phyloP scores from a whole-genome alignment of 345 rosid species.

The Fremontodendron californicum region DNA sequence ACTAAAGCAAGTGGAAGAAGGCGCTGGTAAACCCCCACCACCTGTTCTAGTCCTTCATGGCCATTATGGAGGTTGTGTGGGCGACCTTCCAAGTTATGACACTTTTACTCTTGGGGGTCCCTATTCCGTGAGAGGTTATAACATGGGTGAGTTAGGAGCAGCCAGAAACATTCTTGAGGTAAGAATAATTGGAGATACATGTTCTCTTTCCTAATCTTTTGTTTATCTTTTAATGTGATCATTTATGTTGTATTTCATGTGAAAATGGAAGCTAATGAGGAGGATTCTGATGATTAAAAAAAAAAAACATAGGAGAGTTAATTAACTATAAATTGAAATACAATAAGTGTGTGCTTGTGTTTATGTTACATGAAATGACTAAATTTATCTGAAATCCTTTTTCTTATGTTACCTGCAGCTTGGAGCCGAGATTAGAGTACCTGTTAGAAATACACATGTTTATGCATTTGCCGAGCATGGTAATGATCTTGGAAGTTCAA shows the following conservation, averaged over 20 bases:
- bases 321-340: background rate
- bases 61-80: too few species aligned
- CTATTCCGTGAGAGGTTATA: constrained; percentile 94
- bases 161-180: constrained; percentile 88
- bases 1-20: constrained; percentile 81
- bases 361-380: background rate
- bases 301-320: background rate
- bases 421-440: too few species aligned
- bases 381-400: background rate
- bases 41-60: too few species aligned
- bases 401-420: constrained; percentile 41
- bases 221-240: background rate
- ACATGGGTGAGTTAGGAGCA: constrained; percentile 97
- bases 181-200: constrained; percentile 10
- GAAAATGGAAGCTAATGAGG: background rate
- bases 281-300: background rate
- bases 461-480: too few species aligned
- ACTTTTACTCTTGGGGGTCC: constrained; percentile 97
- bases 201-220: background rate
- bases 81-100: constrained; percentile 89
- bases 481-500: too few species aligned
- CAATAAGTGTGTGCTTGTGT: background rate
- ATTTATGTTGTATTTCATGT: background rate
- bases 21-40: too few species aligned
- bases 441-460: too few species aligned